Evolutionary conservation across 2,329 filamentous ascomycete genomes (phyloP).

Genomic region (Colletotrichum sp.): DNA sequence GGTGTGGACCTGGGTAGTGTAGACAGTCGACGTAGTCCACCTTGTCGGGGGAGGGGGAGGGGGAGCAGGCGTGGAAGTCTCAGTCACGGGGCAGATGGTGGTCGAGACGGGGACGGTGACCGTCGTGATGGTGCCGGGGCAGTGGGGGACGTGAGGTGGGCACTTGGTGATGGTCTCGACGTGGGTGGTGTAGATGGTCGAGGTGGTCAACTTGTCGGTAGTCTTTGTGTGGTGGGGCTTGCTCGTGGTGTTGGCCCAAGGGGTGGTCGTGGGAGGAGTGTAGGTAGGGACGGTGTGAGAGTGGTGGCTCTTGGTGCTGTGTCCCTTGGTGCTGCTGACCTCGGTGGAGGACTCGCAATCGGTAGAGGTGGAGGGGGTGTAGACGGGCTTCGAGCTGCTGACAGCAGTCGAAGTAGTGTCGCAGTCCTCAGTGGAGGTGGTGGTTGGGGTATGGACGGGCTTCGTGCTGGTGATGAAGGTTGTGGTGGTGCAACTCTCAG

Average conservation of each 20-base stretch:
- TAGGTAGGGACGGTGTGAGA: conserved; percentile 7
- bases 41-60: conserved; percentile 26
- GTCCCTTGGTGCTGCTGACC: not conserved
- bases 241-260: not conserved
- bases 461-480: not conserved
- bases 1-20: conserved; percentile 51
- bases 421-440: not conserved
- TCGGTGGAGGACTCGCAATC: not conserved
- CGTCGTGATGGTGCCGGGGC: conserved; percentile 38
- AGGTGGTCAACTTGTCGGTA: conserved; percentile 19
- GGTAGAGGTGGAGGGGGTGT: not conserved
- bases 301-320: not conserved
- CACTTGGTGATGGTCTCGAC: conserved; percentile 22
- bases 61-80: not conserved
- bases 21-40: conserved; percentile 44
- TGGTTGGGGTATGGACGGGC: not conserved
- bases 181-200: conserved; percentile 23
- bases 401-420: not conserved
- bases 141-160: conserved; percentile 14
- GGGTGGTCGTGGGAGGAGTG: not conserved
- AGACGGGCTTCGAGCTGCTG: not conserved
- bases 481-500: not conserved
- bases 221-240: not conserved
- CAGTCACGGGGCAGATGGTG: conserved; percentile 37
- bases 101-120: conserved; percentile 43